Conservation (phyloP, 148 eudicot genomes). For the Limonium bicolor region DNA sequence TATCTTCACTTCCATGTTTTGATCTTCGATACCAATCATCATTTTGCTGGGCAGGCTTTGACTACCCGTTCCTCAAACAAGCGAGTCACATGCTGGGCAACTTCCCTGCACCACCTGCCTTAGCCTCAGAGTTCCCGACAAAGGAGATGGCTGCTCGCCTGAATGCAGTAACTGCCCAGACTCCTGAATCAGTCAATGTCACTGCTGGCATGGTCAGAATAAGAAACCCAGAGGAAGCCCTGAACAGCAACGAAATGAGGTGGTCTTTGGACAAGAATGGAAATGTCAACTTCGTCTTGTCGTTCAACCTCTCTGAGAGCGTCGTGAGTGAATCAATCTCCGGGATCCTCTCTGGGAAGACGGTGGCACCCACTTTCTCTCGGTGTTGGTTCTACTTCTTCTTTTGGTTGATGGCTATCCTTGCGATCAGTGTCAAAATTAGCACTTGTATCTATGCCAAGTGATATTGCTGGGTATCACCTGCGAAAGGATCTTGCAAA, state of each 20-base stretch:
- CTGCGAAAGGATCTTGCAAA: no score
- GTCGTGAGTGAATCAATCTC: slow-evolving; percentile 8
- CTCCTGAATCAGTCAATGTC: slow-evolving; percentile 39
- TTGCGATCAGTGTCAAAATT: slow-evolving; percentile 44
- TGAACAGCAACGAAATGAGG: slow-evolving; percentile 11
- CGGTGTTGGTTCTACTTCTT: slow-evolving; percentile 34
- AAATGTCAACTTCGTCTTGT: slow-evolving; percentile 36
- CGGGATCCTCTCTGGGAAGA: slow-evolving; percentile 27
- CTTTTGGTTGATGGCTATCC: slow-evolving; percentile 33
- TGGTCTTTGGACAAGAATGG: slow-evolving; percentile 41
- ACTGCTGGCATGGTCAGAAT: slow-evolving; percentile 29
- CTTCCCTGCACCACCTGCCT: slow-evolving; percentile 74
- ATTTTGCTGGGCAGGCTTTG: slow-evolving; percentile 28
- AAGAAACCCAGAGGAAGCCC: slow-evolving; percentile 13
- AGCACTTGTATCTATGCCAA: slow-evolving; percentile 37
- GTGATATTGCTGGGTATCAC: slow-evolving; percentile 10
- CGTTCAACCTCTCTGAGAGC: slow-evolving; percentile 34
- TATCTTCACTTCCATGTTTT: no score
- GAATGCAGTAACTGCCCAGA: slow-evolving; percentile 26
- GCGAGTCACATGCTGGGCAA: slow-evolving; percentile 51
- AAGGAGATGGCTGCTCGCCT: slow-evolving; percentile 38
- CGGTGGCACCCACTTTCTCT: slow-evolving; percentile 16
- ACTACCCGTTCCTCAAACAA: slow-evolving; percentile 31
- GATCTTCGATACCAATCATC: no score
- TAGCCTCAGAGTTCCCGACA: slow-evolving; percentile 75